These are phyloP conservation scores for Dioscorea cayenensis DNA, from an alignment of 116 monocot genomes.

Conservation along the genomic window DNA sequence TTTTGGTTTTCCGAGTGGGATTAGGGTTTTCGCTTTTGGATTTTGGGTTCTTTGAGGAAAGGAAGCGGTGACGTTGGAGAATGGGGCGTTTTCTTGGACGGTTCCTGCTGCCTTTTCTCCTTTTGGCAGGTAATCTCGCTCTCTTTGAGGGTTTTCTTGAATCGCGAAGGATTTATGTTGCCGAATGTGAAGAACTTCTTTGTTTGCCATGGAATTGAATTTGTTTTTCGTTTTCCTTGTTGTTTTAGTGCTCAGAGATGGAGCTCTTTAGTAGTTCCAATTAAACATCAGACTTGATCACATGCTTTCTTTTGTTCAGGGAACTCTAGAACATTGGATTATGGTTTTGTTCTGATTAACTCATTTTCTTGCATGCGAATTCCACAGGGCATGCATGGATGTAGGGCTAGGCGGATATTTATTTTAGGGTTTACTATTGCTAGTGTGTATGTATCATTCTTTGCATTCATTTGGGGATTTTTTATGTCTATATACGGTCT, in stretches of 20 bases:
- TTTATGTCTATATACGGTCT: too few species aligned
- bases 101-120: constrained; percentile 51
- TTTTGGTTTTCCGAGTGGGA: neutral
- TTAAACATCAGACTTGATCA: neutral
- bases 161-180: too few species aligned
- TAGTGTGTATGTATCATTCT: too few species aligned
- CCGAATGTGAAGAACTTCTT: too few species aligned
- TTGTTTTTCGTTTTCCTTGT: neutral
- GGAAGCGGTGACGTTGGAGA: constrained; percentile 1
- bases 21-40: neutral
- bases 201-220: too few species aligned
- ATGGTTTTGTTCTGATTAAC: neutral
- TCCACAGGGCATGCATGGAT: too few species aligned
- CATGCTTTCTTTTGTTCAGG: neutral
- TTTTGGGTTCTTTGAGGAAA: neutral
- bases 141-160: neutral
- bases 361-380: too few species aligned
- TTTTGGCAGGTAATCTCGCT: constrained; percentile 27
- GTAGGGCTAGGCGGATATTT: too few species aligned
- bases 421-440: too few species aligned
- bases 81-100: constrained; percentile 39
- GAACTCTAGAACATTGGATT: neutral
- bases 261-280: too few species aligned
- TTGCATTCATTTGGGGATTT: too few species aligned
- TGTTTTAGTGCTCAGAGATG: neutral